Evolutionary conservation across 1,284 basidiomycete genomes (phyloP).

Genomic region (Sporisorium graminicola): DNA sequence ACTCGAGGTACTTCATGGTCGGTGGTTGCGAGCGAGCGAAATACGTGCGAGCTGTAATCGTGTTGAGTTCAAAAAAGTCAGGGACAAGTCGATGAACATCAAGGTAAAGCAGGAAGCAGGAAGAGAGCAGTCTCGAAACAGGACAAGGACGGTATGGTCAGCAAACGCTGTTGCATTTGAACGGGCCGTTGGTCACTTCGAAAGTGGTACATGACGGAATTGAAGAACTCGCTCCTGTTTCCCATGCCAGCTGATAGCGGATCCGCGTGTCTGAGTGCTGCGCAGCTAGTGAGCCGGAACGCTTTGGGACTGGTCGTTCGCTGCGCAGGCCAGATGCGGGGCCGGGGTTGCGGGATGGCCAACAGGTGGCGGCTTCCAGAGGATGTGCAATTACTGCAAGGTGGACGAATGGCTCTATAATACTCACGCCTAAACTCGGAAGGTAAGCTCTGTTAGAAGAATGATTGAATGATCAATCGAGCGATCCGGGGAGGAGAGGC

Average conservation of each 20-base stretch:
- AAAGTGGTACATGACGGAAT: slow-evolving; percentile 1
- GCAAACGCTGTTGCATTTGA: slow-evolving; percentile 29
- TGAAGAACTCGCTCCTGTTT: neutral
- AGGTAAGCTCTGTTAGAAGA: slow-evolving; percentile 41
- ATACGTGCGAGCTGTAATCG: slow-evolving; percentile 8
- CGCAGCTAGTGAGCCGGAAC: slow-evolving; percentile 6
- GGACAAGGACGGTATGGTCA: slow-evolving; percentile 23
- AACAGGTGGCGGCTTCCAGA: neutral
- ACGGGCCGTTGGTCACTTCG: neutral
- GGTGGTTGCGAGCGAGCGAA: neutral
- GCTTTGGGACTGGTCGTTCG: neutral
- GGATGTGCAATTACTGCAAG: too few relatives aligned
- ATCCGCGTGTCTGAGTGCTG: neutral
- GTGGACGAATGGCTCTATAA: slow-evolving; percentile 1
- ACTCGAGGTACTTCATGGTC: slow-evolving; percentile 90
- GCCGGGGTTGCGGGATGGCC: neutral
- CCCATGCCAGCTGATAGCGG: neutral
- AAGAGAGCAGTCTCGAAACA: slow-evolving; percentile 4
- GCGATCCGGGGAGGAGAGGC: slow-evolving; percentile 42
- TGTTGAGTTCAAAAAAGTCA: neutral
- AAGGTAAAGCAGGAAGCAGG: neutral
- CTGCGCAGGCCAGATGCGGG: slow-evolving; percentile 1
- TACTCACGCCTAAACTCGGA: slow-evolving; percentile 53
- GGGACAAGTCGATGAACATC: neutral
- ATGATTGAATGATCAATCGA: slow-evolving; percentile 57